Evolutionary conservation across 2,329 filamentous ascomycete species (phyloP).

Genomic region (Mycosphaerella sp.): DNA sequence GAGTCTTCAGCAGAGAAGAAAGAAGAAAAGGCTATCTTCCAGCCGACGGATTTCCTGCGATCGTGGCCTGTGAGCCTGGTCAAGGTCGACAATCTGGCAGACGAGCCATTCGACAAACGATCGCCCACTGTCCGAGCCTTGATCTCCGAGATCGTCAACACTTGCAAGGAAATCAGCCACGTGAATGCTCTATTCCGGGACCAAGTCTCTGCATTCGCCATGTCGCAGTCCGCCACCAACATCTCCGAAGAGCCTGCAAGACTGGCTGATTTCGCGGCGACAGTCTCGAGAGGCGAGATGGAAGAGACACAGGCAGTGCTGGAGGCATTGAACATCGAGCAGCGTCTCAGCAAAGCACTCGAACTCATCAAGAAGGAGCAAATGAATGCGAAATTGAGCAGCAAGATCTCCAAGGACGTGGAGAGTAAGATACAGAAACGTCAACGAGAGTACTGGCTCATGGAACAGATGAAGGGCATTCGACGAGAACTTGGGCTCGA

Average conservation of each 20-base stretch:
- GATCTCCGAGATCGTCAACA: constrained; percentile 96
- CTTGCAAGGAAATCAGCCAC: constrained; percentile 93
- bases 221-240: constrained; percentile 90
- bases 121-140: constrained; percentile 84
- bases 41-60: constrained; percentile 83
- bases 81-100: constrained; percentile 86
- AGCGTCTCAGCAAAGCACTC: constrained; percentile 84
- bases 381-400: constrained; percentile 95
- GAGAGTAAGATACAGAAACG: constrained; percentile 96
- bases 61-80: constrained; percentile 91
- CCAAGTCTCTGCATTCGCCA: constrained; percentile 94
- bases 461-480: constrained; percentile 99
- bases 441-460: constrained; percentile 95
- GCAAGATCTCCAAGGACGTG: constrained; percentile 96
- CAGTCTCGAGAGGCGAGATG: constrained; percentile 89
- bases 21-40: constrained; percentile 45
- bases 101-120: constrained; percentile 86
- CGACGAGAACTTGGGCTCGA: constrained; percentile 91
- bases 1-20: constrained; percentile 61
- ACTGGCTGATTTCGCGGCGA: constrained; percentile 92
- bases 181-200: constrained; percentile 94
- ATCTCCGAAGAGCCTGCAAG: constrained; percentile 93
- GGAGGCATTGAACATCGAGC: constrained; percentile 81
- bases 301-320: constrained; percentile 89
- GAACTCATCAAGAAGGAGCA: constrained; percentile 95